Conservation (phyloP, 495 filamentous ascomycete species). For the Neurospora discreta region DNA sequence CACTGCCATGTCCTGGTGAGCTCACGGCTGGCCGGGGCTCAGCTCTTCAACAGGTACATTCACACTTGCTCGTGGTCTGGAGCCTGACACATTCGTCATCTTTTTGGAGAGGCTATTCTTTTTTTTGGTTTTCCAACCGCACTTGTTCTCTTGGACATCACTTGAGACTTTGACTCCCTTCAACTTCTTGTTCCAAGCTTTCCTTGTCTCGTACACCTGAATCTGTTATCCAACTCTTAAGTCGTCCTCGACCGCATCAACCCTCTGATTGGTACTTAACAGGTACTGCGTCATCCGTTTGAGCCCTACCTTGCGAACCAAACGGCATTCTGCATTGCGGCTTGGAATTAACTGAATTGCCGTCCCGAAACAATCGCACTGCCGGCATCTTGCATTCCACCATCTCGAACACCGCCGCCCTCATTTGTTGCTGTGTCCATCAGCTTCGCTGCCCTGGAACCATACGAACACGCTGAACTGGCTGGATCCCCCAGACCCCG, state of each 20-base stretch:
- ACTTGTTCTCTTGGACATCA: background rate
- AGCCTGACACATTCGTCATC: background rate
- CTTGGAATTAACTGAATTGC: background rate
- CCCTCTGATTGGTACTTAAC: background rate
- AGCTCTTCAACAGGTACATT: too few relatives aligned
- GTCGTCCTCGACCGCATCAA: background rate
- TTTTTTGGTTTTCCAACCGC: background rate
- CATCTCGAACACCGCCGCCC: background rate
- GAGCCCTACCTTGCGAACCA: background rate
- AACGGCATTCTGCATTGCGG: background rate
- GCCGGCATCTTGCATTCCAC: background rate
- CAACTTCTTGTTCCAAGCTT: background rate
- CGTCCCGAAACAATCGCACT: background rate
- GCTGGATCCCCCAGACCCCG: background rate
- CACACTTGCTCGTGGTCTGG: background rate
- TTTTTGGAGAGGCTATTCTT: background rate
- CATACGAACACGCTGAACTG: background rate
- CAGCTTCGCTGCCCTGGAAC: background rate
- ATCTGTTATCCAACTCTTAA: background rate
- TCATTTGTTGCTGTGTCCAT: background rate
- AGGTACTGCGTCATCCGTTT: too few relatives aligned
- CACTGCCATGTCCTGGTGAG: background rate
- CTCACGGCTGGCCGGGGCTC: background rate
- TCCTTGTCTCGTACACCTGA: background rate
- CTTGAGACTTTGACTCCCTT: background rate